Conservation (phyloP, 208 protist species). For the Phytomonas sp. region DNA sequence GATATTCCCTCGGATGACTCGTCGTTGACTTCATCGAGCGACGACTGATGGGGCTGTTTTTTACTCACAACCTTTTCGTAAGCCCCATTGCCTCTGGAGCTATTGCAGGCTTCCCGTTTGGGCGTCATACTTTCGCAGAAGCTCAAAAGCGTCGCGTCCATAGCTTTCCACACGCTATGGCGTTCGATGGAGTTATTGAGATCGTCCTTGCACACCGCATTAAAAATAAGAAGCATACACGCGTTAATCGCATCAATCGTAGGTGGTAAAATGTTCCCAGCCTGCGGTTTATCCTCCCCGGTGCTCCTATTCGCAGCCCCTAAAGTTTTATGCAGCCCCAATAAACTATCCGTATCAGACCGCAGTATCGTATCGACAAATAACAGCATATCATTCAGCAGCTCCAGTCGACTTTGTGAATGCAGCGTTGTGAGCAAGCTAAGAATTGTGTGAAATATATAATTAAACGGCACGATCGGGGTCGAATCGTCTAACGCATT, state of each 20-base stretch:
- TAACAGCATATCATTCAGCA: constrained; percentile 3
- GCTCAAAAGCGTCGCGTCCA: constrained; percentile 3
- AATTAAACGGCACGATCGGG: neutral
- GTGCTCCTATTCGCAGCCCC: neutral
- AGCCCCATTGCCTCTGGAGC: constrained; percentile 28
- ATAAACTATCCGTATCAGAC: constrained; percentile 1
- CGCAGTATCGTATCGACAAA: neutral
- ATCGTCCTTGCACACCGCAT: constrained; percentile 61
- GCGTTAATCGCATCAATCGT: constrained; percentile 56
- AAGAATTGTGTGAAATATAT: neutral
- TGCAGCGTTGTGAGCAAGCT: neutral
- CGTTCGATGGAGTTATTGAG: constrained; percentile 14
- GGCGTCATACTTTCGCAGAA: constrained; percentile 7
- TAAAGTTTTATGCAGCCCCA: neutral
- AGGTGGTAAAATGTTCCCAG: neutral
- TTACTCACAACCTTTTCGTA: neutral
- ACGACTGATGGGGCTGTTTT: neutral
- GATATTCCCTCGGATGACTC: neutral
- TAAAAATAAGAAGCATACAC: constrained; percentile 48
- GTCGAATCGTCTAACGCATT: neutral
- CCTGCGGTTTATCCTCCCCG: neutral
- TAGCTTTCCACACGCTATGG: neutral
- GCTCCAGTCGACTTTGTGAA: neutral
- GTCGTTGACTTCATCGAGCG: neutral
- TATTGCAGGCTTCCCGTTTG: constrained; percentile 22